Conservation (phyloP, 805 yeast species). For the Kodamaea hsintzibuensis region DNA sequence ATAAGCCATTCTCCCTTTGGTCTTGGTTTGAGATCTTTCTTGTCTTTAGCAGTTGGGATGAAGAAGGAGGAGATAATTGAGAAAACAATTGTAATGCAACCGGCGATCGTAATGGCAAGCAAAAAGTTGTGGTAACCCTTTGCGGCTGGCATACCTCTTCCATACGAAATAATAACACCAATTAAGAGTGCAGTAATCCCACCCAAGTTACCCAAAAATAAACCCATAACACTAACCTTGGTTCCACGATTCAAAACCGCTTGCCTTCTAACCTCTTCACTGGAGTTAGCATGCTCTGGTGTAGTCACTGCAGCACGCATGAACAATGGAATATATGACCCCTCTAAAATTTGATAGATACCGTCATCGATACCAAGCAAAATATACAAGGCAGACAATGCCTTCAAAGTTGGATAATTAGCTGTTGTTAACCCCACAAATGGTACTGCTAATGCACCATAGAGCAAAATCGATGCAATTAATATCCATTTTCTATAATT, state of each 20-base stretch:
- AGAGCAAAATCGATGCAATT: constrained; percentile 29
- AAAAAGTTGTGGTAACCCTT: constrained; percentile 35
- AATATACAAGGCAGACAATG: constrained; percentile 32
- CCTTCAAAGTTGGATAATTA: constrained; percentile 21
- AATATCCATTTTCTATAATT: constrained; percentile 35
- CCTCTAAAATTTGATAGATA: constrained; percentile 38
- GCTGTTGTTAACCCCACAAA: constrained; percentile 30
- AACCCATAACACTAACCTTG: constrained; percentile 38
- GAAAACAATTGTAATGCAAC: constrained; percentile 31
- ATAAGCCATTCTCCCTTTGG: constrained; percentile 27
- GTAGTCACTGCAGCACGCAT: constrained; percentile 32
- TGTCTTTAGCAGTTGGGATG: constrained; percentile 33
- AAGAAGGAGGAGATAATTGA: constrained; percentile 24
- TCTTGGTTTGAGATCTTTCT: constrained; percentile 8
- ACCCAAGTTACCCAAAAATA: constrained; percentile 36
- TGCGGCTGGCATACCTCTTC: constrained; percentile 21
- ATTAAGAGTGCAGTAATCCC: constrained; percentile 38
- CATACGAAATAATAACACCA: constrained; percentile 38
- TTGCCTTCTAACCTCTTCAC: constrained; percentile 25
- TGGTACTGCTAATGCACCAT: constrained; percentile 37
- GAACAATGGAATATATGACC: constrained; percentile 41
- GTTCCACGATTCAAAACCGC: constrained; percentile 32
- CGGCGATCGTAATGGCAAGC: constrained; percentile 42
- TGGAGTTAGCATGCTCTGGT: constrained; percentile 9
- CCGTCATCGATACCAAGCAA: constrained; percentile 28